These are phyloP conservation scores for Musa balbisiana DNA, from an alignment of 202 grass and related monocot species.

Conservation along the genomic window DNA sequence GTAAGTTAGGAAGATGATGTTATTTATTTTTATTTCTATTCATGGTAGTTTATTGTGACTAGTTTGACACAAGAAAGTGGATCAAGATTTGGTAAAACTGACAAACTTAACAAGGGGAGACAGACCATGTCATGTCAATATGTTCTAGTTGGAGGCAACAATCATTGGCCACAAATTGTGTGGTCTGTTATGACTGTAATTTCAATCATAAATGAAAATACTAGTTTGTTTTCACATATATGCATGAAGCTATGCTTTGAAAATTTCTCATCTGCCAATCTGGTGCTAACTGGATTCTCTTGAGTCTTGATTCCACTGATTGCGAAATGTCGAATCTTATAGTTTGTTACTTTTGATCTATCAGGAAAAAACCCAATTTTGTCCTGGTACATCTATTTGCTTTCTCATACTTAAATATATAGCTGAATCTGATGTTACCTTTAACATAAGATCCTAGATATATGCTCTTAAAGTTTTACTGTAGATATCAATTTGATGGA, in stretches of 20 bases:
- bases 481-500: background rate
- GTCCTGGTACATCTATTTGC: background rate
- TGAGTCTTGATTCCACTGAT: too few species aligned
- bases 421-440: background rate
- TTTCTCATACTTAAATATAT: background rate
- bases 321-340: too few species aligned
- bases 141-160: background rate
- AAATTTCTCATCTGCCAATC: too few species aligned
- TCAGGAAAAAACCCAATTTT: background rate
- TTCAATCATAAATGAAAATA: too few species aligned
- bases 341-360: too few species aligned
- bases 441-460: background rate
- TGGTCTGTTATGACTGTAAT: too few species aligned
- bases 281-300: too few species aligned
- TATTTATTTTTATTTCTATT: background rate
- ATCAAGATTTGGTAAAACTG: background rate
- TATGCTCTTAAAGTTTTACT: background rate
- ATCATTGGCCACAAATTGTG: too few species aligned
- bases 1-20: conserved; percentile 35
- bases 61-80: background rate
- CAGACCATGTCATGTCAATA: background rate
- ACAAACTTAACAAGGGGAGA: too few species aligned
- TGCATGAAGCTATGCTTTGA: too few species aligned
- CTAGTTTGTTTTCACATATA: too few species aligned
- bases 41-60: background rate